Evolutionary conservation across 441 rosid genomes (phyloP), one percentile per base, ranked within the genome.

Genomic region (Erodium trifolium): DNA sequence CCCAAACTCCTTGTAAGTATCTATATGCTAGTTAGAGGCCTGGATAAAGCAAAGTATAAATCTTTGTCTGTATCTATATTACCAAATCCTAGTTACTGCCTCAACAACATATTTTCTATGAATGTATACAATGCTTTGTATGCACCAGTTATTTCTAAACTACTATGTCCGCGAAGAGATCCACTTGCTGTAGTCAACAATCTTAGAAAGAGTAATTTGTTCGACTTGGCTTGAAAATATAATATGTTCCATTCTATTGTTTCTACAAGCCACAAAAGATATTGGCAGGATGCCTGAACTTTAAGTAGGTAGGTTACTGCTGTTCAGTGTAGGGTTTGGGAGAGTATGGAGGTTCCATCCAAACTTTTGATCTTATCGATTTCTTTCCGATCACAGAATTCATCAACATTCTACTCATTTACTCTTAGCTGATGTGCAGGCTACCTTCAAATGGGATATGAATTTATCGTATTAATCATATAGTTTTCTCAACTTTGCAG

Each of bases 1-100:
- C 91, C 18, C 89, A 79, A 83, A 89, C 96, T 75, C 82, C 85
- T 53, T 89, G 92, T 89, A 63, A 83, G 92, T 80, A 49, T 37
- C 39, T 43, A 19, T 57, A 23, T 23, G 2, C 27, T 23, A 23
- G 27, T 23, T 23, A 23, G 0, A 23, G 27, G 27, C 27, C 27
- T 23, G 27, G 27, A 23, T 23, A 23, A 23, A 23, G 2, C 27
- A 23, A 23, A 23, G 27, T 23, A 2, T 23, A 23, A 23, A 23
- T 23, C 27, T 23, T 23, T 23, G 27, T 23, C 2, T 23, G 27
- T 2, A n/a, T 2, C 27, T 23, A 23, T 23, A 23, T 23, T 23
- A 23, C 27, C 27, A 23, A 23, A 23, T 23, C 0, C 27, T 23
- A 23, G 27, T 23, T 23, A 23, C 27, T 23, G 27, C 27, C 27